Evolutionary conservation across 495 filamentous ascomycete species (phyloP), one percentile per base, ranked within the genome.

Genomic region (Poronia punctata): DNA sequence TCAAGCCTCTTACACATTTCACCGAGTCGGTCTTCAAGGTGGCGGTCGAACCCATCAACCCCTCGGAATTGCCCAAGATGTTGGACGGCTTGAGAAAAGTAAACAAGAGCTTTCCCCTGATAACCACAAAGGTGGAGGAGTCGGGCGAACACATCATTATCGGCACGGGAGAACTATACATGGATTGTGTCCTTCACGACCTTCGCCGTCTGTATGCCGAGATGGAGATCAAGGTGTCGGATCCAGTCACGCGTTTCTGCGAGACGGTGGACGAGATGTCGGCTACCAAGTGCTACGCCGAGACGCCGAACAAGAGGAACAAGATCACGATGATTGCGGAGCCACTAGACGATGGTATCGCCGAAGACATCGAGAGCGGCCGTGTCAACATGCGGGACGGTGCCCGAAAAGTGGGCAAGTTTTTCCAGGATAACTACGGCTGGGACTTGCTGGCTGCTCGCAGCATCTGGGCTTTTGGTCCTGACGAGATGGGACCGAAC

Each of bases 321-420:
- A 96, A 95, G 62, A 85, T 98, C 58, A 98, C 92, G 33, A 95
- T 97, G 87, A 83, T 95, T 31, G 92, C 93, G 17, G 92, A 97
- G 53, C 88, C 90, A 11, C 66, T 98, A 28, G 92, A 98, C 54
- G 79, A 89, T 36, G 93, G 90, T 11, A 94, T 98, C 48, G 87
- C 89, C 11, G 84, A 89, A 54, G 92, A 97, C 52, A 97, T 98
- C 46, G 92, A 97, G 65, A 82, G 76, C 48, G 88, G 89, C 29
- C 79, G 74, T 38, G 92, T 98, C 47, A 85, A 70, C 46, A 95
- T 98, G 67, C 88, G 84, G 54, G 92, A 95, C 59, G 88, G 92
- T 3, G 83, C 89, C 31, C 81, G 93, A 36, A 88, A 86, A 61
- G 88, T 92, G 15, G 93, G 88, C 43, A 88, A 89, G 52, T 97